phyloP scores from a whole-genome alignment of 768 basidiomycete species.

The Lanmaoa rubissima region DNA sequence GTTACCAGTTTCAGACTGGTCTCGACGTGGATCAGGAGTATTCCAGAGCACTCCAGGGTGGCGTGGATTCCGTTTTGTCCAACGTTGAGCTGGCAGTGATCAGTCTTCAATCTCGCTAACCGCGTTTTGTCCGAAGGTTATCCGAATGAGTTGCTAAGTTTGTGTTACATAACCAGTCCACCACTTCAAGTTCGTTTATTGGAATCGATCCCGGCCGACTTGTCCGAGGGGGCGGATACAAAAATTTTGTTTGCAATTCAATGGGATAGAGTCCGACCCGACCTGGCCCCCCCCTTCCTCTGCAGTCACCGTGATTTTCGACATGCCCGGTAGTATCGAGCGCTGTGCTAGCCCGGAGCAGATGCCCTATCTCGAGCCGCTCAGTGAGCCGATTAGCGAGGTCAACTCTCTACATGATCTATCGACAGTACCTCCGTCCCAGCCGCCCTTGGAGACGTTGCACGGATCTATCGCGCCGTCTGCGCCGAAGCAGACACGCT shows the following conservation, averaged over 20 bases:
- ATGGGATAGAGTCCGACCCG: not conserved
- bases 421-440: not conserved
- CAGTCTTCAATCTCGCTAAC: too few relatives aligned
- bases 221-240: not conserved
- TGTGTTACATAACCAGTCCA: not conserved
- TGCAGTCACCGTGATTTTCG: not conserved
- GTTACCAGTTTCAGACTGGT: too few relatives aligned
- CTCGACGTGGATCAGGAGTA: too few relatives aligned
- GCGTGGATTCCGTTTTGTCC: too few relatives aligned
- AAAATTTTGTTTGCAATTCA: not conserved
- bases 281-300: not conserved
- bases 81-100: too few relatives aligned
- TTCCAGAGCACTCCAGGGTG: too few relatives aligned
- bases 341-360: conserved; percentile 7
- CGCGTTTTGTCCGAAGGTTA: too few relatives aligned
- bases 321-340: conserved; percentile 13
- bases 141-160: too few relatives aligned
- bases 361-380: conserved; percentile 25
- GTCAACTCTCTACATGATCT: not conserved
- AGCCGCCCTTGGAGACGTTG: not conserved
- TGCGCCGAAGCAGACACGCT: not conserved
- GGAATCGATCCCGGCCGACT: not conserved
- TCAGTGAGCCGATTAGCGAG: conserved; percentile 12
- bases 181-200: too few relatives aligned
- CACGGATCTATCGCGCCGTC: not conserved